Conservation (phyloP, 2,329 filamentous ascomycete species). For the Venturia oleaginea region DNA sequence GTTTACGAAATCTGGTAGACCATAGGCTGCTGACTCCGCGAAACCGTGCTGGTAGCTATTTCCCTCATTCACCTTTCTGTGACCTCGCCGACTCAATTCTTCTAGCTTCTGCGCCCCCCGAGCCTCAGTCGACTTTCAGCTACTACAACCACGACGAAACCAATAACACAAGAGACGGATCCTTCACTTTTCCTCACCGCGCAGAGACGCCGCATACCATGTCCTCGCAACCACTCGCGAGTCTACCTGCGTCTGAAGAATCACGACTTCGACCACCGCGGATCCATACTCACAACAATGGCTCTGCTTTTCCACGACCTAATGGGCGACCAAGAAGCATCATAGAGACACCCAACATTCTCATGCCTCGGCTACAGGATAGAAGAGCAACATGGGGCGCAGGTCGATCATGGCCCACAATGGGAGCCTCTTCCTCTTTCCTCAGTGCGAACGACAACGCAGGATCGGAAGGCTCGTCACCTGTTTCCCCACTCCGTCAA, state of each 20-base stretch:
- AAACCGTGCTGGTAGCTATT: constrained; percentile 5
- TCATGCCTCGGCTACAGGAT: not conserved
- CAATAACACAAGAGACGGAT: not conserved
- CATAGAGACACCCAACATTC: not conserved
- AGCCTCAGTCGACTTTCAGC: not conserved
- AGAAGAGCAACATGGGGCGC: constrained; percentile 3
- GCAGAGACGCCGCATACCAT: not conserved
- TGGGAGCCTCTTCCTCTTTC: not conserved
- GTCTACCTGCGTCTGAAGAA: not conserved
- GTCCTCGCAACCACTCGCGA: not conserved
- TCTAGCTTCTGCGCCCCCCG: not conserved
- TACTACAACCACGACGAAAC: not conserved
- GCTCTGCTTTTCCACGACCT: not conserved
- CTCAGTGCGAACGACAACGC: not conserved
- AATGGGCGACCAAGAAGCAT: not conserved
- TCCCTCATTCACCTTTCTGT: not conserved
- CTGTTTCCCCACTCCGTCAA: not conserved
- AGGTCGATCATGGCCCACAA: not conserved
- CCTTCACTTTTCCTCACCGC: not conserved
- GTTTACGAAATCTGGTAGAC: not conserved
- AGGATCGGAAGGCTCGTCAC: not conserved
- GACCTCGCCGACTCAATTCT: not conserved
- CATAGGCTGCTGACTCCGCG: not conserved
- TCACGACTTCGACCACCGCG: not conserved
- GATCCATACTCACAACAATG: not conserved